Conservation (phyloP, 2,329 filamentous ascomycete species). For the Aspergillus fumigatus region DNA sequence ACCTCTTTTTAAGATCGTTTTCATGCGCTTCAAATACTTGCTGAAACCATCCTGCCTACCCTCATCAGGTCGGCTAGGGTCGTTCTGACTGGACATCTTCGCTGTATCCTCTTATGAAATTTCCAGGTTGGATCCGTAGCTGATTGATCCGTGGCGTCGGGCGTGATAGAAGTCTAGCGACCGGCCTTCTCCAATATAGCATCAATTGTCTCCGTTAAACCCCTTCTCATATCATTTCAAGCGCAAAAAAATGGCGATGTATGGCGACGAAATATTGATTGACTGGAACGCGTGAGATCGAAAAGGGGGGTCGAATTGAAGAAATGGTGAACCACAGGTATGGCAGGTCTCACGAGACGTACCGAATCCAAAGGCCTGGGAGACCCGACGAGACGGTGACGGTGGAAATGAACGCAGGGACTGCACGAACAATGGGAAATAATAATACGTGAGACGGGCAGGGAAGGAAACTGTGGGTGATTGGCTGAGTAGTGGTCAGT, state of each 20-base stretch:
- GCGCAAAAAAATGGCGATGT: background rate
- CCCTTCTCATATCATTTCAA: background rate
- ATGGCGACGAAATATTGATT: background rate
- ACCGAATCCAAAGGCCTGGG: conserved; percentile 22
- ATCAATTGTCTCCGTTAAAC: background rate
- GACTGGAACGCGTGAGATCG: background rate
- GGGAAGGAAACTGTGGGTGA: conserved; percentile 12
- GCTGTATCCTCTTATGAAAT: background rate
- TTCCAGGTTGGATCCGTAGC: background rate
- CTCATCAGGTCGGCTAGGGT: conserved; percentile 14
- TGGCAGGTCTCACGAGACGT: conserved; percentile 14
- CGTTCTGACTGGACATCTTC: conserved; percentile 22
- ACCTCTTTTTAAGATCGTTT: conserved; percentile 31
- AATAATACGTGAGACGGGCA: conserved; percentile 1
- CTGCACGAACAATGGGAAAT: conserved; percentile 6
- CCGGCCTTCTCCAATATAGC: background rate
- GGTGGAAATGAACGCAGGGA: conserved; percentile 10
- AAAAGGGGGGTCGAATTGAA: background rate
- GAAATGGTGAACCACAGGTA: background rate
- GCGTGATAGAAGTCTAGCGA: background rate
- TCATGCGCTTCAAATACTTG: conserved; percentile 39
- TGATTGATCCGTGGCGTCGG: background rate
- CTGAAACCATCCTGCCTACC: conserved; percentile 31
- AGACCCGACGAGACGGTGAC: conserved; percentile 20
- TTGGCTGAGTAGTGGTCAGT: conserved; percentile 19